phyloP scores from a whole-genome alignment of 768 basidiomycete genomes.

The Kwoniella dejecticola region DNA sequence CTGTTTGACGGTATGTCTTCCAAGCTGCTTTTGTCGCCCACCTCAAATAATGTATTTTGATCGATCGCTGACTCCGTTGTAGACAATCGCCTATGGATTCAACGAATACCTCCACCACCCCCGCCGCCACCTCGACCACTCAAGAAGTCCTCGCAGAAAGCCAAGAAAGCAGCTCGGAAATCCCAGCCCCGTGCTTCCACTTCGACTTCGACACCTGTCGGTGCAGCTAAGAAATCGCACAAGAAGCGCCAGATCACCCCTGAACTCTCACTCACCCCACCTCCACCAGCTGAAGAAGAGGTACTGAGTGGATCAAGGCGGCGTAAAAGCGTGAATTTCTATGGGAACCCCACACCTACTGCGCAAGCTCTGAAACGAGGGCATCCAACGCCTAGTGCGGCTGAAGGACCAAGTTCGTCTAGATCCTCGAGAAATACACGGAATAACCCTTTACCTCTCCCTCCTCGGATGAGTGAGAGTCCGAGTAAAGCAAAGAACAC shows the following conservation, averaged over 20 bases:
- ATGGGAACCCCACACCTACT: constrained; percentile 40
- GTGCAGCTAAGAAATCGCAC: constrained; percentile 13
- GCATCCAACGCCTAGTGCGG: not conserved
- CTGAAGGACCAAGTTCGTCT: constrained; percentile 2
- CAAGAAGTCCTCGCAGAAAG: constrained; percentile 43
- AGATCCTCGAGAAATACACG: constrained; percentile 28
- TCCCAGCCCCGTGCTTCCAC: constrained; percentile 13
- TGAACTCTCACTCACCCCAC: constrained; percentile 24
- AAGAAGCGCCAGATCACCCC: constrained; percentile 29
- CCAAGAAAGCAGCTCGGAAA: constrained; percentile 37
- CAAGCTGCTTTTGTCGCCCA: not conserved
- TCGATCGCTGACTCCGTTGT: not conserved
- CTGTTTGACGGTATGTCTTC: constrained; percentile 55
- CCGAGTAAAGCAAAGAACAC: constrained; percentile 15
- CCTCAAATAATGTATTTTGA: not conserved
- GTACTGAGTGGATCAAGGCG: constrained; percentile 30
- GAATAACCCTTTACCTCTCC: not conserved
- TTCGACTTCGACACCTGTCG: constrained; percentile 6
- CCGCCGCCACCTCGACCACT: constrained; percentile 26
- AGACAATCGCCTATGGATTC: constrained; percentile 56
- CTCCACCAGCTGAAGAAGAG: constrained; percentile 19
- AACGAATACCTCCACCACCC: constrained; percentile 48
- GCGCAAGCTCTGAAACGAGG: constrained; percentile 37
- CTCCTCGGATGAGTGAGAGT: constrained; percentile 5
- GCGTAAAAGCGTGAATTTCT: constrained; percentile 41